Evolutionary conservation across 2,329 filamentous ascomycete genomes (phyloP), one percentile per base, ranked within the genome.

Genomic region (Mariannaea elegans): DNA sequence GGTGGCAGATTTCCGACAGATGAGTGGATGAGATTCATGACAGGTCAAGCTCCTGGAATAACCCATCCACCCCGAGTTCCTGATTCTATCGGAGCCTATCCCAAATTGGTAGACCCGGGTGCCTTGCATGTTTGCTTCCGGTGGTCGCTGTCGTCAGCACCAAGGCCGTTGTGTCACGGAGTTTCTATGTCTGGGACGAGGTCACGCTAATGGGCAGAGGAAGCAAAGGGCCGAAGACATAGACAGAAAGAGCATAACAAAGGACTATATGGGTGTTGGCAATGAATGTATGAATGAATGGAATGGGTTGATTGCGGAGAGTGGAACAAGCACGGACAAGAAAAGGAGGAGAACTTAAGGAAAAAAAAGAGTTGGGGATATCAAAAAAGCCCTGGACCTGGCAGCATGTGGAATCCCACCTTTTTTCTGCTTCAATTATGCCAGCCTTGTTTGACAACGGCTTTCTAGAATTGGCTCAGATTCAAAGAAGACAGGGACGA

Each of bases 111-210:
- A 56, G 52, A 39, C 24, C 56, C 57, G 59, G 49, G 59, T 62
- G 50, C 59, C 59, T 62, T 62, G 59, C 55, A 59, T 56, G 21
- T 59, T 16, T 54, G 49, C n/a, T 49, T 38, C 36, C 51, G 49
- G 56, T 44, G 34, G 44, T 50, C 34, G 56, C 39, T 54, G 55
- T 44, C 49, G 54, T 54, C 54, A 51, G 57, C 51, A 51, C 23
- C 24, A 32, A 23, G 21, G 10, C 41, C 10, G 31, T 31, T 41
- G 12, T 31, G 49, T 51, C 49, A 54, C 44, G 47, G 46, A 36
- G 23, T 21, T 42, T 34, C 24, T 14, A 9, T 13, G 29, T 29
- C 56, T 53, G 56, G 44, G 56, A 34, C 27, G 42, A 53, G 53
- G 56, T 52, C 39, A 47, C 56, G 36, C 38, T 53, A 34, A 42